phyloP scores from a whole-genome alignment of 768 basidiomycete species.

The Russula vinacea region DNA sequence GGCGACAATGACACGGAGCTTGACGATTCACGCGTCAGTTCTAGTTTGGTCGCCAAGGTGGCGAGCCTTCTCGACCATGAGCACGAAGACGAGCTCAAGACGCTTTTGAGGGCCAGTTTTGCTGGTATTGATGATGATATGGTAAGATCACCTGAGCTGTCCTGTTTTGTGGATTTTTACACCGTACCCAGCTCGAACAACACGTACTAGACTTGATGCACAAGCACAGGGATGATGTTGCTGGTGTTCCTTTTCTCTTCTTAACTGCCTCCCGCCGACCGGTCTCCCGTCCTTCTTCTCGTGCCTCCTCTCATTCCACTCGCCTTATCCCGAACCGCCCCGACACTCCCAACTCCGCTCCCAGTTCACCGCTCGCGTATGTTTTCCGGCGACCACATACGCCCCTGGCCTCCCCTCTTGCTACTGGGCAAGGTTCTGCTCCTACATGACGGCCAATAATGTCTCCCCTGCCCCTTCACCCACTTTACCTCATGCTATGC shows the following conservation, averaged over 20 bases:
- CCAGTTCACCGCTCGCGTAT: constrained; percentile 70
- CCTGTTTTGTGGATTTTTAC: background rate
- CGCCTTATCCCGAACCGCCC: constrained; percentile 62
- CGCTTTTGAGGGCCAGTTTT: constrained; percentile 65
- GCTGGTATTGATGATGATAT: constrained; percentile 59
- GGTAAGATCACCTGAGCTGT: constrained; percentile 43
- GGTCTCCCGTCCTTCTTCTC: constrained; percentile 75
- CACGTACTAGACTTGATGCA: constrained; percentile 94
- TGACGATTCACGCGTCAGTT: constrained; percentile 55
- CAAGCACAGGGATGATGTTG: constrained; percentile 82
- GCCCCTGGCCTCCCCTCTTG: constrained; percentile 71
- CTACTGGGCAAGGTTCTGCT: constrained; percentile 49
- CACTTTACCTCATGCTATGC: constrained; percentile 54
- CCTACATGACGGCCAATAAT: constrained; percentile 55
- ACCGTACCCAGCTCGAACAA: constrained; percentile 65
- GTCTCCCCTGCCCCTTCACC: constrained; percentile 65
- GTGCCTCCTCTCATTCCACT: constrained; percentile 67
- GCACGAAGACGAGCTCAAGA: constrained; percentile 83
- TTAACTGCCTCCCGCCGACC: constrained; percentile 77
- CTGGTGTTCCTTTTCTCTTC: constrained; percentile 79
- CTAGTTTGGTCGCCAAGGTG: constrained; percentile 65
- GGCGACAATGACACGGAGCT: constrained; percentile 56
- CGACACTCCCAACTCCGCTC: constrained; percentile 72
- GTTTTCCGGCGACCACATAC: constrained; percentile 79
- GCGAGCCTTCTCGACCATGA: constrained; percentile 73